Conservation (phyloP, 2,329 filamentous ascomycete genomes). For the Pyricularia sp. region DNA sequence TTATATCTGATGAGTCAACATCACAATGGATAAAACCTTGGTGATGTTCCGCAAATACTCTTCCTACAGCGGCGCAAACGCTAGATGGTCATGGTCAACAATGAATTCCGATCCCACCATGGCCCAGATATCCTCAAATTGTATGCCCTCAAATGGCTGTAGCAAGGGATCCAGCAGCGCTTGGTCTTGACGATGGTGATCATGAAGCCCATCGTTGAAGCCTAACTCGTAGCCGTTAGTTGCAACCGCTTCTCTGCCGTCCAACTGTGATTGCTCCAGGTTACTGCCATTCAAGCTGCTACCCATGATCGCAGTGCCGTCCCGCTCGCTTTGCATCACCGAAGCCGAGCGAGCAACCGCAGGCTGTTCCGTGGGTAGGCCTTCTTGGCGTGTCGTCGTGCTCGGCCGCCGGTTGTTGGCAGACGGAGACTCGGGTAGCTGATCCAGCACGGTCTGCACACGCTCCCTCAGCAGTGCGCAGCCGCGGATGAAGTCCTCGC, state of each 20-base stretch:
- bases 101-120: not conserved
- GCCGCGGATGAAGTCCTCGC: not conserved
- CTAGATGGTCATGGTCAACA: not conserved
- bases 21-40: not conserved
- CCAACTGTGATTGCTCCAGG: not conserved
- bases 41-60: not conserved
- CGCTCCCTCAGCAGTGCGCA: not conserved
- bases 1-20: not conserved
- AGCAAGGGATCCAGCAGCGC: not conserved
- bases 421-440: not conserved
- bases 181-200: not conserved
- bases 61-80: not conserved
- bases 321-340: not conserved
- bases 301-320: not conserved
- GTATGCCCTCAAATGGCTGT: not conserved
- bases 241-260: not conserved
- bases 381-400: not conserved
- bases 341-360: not conserved
- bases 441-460: not conserved
- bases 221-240: not conserved
- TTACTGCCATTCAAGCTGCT: not conserved
- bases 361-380: not conserved
- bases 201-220: not conserved
- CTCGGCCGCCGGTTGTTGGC: not conserved
- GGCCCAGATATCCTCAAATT: not conserved